These are phyloP conservation scores for Phytophthora pisi DNA, from an alignment of 352 stramenopile genomes.

Conservation along the genomic window DNA sequence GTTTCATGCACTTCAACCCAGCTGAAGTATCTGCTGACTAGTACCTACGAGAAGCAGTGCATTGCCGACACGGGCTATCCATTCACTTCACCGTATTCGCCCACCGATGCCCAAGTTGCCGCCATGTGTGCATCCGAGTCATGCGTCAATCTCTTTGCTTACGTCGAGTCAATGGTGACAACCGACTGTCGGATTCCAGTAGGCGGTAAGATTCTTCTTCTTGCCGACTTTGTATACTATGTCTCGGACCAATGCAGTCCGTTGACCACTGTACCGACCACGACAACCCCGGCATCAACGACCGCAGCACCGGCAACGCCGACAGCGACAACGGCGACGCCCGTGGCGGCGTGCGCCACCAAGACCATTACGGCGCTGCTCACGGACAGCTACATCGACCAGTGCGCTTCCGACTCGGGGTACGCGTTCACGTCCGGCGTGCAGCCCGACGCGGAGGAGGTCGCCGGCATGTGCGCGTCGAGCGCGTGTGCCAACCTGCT, in stretches of 20 bases:
- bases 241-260: conserved; percentile 15
- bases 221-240: conserved; percentile 32
- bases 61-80: conserved; percentile 26
- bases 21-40: conserved; percentile 26
- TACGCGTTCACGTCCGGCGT: conserved; percentile 33
- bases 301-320: conserved; percentile 15
- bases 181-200: conserved; percentile 29
- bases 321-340: conserved; percentile 16
- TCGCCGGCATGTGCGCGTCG: conserved; percentile 27
- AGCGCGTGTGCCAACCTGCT: conserved; percentile 24
- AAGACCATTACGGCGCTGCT: conserved; percentile 15
- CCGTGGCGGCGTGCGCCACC: conserved; percentile 18
- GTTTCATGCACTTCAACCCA: conserved; percentile 27
- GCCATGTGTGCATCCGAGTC: conserved; percentile 32
- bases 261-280: neutral
- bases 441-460: conserved; percentile 21
- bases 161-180: conserved; percentile 18
- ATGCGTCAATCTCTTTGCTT: conserved; percentile 27
- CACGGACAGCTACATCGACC: conserved; percentile 24
- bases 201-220: conserved; percentile 31
- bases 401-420: conserved; percentile 26
- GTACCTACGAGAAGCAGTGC: conserved; percentile 28
- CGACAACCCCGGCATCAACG: conserved; percentile 1
- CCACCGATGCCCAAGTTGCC: conserved; percentile 18
- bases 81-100: conserved; percentile 22